Evolutionary conservation across 345 rosid genomes (phyloP).

Genomic region (Aegle marmelos): DNA sequence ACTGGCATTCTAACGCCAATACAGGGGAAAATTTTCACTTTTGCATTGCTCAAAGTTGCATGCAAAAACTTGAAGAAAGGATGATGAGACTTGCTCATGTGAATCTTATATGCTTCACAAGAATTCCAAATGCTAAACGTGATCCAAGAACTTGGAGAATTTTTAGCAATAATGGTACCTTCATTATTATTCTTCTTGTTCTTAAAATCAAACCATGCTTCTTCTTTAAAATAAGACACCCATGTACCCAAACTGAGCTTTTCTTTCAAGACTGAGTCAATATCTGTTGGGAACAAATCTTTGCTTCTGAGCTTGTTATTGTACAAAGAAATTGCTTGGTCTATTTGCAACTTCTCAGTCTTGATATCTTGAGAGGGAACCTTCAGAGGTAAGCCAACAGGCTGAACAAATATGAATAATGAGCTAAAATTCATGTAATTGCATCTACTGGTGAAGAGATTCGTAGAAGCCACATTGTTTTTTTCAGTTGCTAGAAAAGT

Average conservation of each 20-base stretch:
- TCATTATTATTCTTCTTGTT: conserved; percentile 11
- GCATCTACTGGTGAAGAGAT: conserved; percentile 46
- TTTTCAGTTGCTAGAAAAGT: conserved; percentile 45
- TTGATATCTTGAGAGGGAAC: conserved; percentile 23
- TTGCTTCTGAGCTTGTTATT: conserved; percentile 35
- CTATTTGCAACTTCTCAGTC: conserved; percentile 37
- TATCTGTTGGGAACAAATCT: conserved; percentile 43
- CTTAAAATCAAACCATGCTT: conserved; percentile 24
- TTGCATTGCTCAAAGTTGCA: conserved; percentile 31
- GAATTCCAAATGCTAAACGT: conserved; percentile 61
- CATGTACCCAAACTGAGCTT: conserved; percentile 53
- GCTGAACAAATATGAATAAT: conserved; percentile 40
- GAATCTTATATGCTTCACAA: conserved; percentile 39
- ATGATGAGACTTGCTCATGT: conserved; percentile 24
- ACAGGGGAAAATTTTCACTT: conserved; percentile 35
- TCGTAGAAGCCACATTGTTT: conserved; percentile 46
- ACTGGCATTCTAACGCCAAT: conserved; percentile 30
- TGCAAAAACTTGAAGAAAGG: conserved; percentile 23
- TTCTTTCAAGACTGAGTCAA: conserved; percentile 43
- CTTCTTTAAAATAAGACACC: conserved; percentile 47
- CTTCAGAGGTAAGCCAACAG: conserved; percentile 13
- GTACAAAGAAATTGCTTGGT: conserved; percentile 50
- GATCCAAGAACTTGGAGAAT: conserved; percentile 38
- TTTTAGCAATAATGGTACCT: conserved; percentile 10
- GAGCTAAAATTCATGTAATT: conserved; percentile 26